Conservation (phyloP, 129 eudicot genomes). For the Helianthus tuberosus region DNA sequence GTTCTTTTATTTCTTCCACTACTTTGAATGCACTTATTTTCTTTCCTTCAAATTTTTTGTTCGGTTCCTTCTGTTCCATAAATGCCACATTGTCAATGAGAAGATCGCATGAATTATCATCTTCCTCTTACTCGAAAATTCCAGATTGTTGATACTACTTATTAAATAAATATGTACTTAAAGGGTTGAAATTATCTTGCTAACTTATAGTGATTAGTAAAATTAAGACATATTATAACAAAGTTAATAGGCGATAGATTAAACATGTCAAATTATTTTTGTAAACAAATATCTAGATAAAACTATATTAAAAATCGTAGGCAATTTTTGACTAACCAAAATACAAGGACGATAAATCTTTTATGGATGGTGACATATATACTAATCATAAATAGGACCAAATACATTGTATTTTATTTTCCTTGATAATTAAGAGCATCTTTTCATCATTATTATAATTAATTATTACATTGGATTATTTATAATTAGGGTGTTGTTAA, state of each 20-base stretch:
- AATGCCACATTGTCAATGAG: no score
- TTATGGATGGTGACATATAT: neutral
- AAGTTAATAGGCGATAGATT: neutral
- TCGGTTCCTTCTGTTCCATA: no score
- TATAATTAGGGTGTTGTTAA: no score
- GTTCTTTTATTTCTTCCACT: no score
- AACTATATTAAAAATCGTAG: neutral
- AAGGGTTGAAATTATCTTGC: neutral
- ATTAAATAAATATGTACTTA: neutral
- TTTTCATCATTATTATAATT: neutral
- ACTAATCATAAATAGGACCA: neutral
- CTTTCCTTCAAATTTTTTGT: no score
- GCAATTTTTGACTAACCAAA: neutral
- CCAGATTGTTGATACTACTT: no score
- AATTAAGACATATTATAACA: neutral
- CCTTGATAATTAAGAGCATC: neutral
- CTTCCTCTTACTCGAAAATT: no score
- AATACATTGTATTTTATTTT: neutral
- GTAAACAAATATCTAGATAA: neutral
- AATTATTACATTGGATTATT: constrained; percentile 2
- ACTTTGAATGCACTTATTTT: no score
- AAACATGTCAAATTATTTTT: neutral
- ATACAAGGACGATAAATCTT: neutral
- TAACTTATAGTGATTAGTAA: neutral
- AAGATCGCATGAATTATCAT: no score